Conservation (phyloP, 352 stramenopile genomes). For the Phytophthora europaea region DNA sequence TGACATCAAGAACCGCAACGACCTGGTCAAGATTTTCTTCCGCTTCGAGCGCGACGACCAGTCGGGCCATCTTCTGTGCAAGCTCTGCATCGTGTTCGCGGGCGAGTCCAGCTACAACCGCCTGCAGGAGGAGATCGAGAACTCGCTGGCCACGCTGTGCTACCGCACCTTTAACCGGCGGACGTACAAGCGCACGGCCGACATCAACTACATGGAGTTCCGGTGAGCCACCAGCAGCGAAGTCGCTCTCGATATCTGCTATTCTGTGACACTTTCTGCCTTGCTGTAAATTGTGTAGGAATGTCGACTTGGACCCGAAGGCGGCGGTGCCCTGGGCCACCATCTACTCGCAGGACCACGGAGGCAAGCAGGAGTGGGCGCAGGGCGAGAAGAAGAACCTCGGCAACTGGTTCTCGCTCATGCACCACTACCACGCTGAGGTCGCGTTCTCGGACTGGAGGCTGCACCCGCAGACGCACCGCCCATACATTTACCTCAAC, state of each 20-base stretch:
- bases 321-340: constrained; percentile 60
- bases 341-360: constrained; percentile 81
- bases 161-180: constrained; percentile 89
- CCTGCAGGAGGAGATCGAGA: constrained; percentile 73
- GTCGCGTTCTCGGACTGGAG: constrained; percentile 61
- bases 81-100: constrained; percentile 86
- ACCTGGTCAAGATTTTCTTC: constrained; percentile 88
- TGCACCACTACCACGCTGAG: constrained; percentile 87
- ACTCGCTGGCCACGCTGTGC: constrained; percentile 78
- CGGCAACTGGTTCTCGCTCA: constrained; percentile 90
- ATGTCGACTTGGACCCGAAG: constrained; percentile 68
- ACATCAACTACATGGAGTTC: constrained; percentile 93
- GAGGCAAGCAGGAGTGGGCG: constrained; percentile 83
- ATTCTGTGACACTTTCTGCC: neutral
- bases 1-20: constrained; percentile 85
- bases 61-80: constrained; percentile 64
- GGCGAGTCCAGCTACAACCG: constrained; percentile 90
- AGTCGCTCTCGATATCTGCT: neutral
- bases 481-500: constrained; percentile 87
- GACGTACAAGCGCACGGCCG: constrained; percentile 89
- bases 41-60: constrained; percentile 76
- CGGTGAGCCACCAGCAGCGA: constrained; percentile 32
- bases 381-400: constrained; percentile 87
- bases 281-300: constrained; percentile 34
- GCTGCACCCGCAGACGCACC: constrained; percentile 48